These are phyloP conservation scores for Blastomyces parvus DNA, from an alignment of 2,329 filamentous ascomycete genomes.

Conservation along the genomic window DNA sequence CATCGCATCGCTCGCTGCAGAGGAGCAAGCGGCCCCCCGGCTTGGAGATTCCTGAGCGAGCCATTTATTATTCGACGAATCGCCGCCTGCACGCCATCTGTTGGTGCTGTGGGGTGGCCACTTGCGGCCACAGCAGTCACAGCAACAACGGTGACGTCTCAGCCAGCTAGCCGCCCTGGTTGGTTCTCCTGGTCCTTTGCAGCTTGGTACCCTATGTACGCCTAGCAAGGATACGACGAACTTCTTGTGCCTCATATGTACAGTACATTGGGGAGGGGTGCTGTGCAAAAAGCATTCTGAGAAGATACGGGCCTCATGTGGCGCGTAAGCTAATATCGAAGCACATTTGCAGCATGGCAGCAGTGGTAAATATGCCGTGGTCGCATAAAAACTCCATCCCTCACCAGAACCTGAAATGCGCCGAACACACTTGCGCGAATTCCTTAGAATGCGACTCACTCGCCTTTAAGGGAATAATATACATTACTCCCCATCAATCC, in stretches of 20 bases:
- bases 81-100: not conserved
- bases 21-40: not conserved
- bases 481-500: not conserved
- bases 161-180: not conserved
- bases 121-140: not conserved
- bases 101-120: not conserved
- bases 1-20: not conserved
- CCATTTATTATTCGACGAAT: not conserved
- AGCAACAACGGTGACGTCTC: not conserved
- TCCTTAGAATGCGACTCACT: not conserved
- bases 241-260: not conserved
- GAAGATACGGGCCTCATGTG: not conserved
- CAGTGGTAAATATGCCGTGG: not conserved
- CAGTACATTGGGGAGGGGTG: not conserved
- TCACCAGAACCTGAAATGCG: not conserved
- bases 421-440: not conserved
- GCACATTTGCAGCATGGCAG: not conserved
- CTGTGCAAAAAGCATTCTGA: not conserved
- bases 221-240: not conserved
- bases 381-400: not conserved
- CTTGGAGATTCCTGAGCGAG: not conserved
- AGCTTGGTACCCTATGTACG: not conserved
- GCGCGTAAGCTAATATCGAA: not conserved
- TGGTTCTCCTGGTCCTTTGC: not conserved
- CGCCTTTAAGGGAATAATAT: not conserved